Percentiles rank a stretch among this genome's conserved stretches.
Conservation (phyloP, 2,329 filamentous ascomycete species). For the Nemania sp. region DNA sequence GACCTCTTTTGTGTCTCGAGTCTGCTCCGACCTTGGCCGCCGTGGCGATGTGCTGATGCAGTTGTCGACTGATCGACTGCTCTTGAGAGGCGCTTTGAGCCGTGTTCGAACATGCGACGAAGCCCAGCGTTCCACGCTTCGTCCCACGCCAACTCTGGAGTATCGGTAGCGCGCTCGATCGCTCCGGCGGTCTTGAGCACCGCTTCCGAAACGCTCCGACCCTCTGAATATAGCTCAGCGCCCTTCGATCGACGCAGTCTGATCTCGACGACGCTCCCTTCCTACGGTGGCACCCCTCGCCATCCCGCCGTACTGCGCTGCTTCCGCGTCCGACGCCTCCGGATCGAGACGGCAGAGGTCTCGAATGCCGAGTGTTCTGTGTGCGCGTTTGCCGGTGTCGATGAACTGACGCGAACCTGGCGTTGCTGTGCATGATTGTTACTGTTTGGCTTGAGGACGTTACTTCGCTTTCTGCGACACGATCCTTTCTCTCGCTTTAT, state of each 20-base stretch:
- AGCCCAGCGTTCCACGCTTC: constrained; percentile 13
- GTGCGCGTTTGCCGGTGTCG: constrained; percentile 19
- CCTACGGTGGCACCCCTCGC: constrained; percentile 20
- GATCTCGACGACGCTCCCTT: constrained; percentile 28
- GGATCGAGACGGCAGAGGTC: constrained; percentile 21
- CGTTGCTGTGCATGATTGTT: constrained; percentile 16
- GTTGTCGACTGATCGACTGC: constrained; percentile 20
- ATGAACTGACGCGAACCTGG: constrained; percentile 23
- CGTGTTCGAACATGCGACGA: constrained; percentile 7
- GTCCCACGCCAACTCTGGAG: constrained; percentile 1
- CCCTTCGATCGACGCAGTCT: constrained; percentile 20
- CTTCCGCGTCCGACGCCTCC: constrained; percentile 27
- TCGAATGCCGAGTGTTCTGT: constrained; percentile 17
- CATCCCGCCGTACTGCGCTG: constrained; percentile 17
- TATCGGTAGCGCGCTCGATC: constrained; percentile 15
- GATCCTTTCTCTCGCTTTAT: constrained; percentile 8
- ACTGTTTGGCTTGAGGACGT: constrained; percentile 3
- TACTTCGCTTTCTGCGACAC: not conserved
- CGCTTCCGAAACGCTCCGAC: not conserved
- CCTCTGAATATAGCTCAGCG: constrained; percentile 16
- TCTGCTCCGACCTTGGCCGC: constrained; percentile 23
- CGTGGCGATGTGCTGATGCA: constrained; percentile 20
- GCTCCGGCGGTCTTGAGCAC: constrained; percentile 23
- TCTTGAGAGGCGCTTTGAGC: constrained; percentile 21
- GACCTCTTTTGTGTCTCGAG: constrained; percentile 18